Base-by-base conservation (phyloP, 768 basidiomycete genomes). In the Suillus bovinus region DNA sequence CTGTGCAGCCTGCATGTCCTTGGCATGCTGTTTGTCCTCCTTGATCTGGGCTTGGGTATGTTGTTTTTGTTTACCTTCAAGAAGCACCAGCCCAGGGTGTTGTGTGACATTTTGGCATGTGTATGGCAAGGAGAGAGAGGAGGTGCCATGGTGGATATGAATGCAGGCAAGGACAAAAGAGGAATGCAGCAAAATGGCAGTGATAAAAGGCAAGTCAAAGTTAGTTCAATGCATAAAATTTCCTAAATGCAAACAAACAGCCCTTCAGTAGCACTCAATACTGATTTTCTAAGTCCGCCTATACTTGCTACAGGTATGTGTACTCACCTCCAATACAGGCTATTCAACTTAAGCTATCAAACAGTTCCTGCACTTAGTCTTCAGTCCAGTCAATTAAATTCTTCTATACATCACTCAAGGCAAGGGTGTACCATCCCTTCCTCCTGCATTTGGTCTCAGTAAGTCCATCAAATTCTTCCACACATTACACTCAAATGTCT, bases 71-170 rank as follows among this genome's bases (percentile, higher is more conserved):
- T 33, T 53, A 9, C 52, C 38, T 14, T 63, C 59, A 13, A 60
- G 53, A 16, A 63, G 29, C n/a, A 63, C 29, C 0, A 17, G 63
- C 6, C 59, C 59, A 16, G 63, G 63, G 13, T 27, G 46, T n/a
- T 63, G 63, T 38, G 22, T 57, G 7, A 54, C 34, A 36, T 63
- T 63, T 63, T 63, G 10, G 9, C 8, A 22, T 7, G 11, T 22
- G 63, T 63, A 41, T 17, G 62, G 22, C 8, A 31, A 34, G 20
- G 34, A 31, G 55, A 49, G 38, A 33, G 17, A 13, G 42, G 14
- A 31, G 36, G n/a, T 46, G n/a, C 36, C 62, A 53, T 63, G 6
- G 16, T 2, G 11, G 24, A 46, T 46, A 46, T 46, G 44, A 46
- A 46, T 5, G 22, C 44, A 46, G 44, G 44, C n/a, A 22, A 59